These are phyloP conservation scores for Zymoseptoria pseudotritici DNA, from an alignment of 2,329 filamentous ascomycete genomes.

Conservation along the genomic window DNA sequence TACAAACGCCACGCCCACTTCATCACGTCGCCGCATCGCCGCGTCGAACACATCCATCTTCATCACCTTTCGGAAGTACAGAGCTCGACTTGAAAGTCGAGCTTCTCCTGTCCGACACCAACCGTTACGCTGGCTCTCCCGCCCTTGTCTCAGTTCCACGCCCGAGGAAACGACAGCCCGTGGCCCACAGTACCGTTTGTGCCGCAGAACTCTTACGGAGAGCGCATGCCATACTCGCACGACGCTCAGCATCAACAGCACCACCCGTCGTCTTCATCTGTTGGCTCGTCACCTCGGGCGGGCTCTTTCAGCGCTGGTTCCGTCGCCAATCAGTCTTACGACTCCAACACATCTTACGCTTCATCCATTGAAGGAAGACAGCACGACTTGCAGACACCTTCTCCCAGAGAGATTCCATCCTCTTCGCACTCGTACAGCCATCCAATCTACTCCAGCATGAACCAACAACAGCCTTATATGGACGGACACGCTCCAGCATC, in stretches of 20 bases:
- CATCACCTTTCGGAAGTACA: background rate
- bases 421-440: constrained; percentile 10
- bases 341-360: constrained; percentile 50
- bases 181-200: constrained; percentile 61
- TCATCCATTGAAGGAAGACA: constrained; percentile 44
- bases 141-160: constrained; percentile 73
- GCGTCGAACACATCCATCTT: background rate
- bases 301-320: constrained; percentile 61
- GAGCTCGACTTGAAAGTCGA: constrained; percentile 15
- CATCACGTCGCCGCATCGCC: background rate
- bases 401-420: constrained; percentile 48
- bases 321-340: constrained; percentile 35
- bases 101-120: constrained; percentile 8
- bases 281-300: constrained; percentile 66
- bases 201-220: constrained; percentile 61
- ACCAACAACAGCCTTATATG: constrained; percentile 73
- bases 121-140: constrained; percentile 93
- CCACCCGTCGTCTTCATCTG: constrained; percentile 57
- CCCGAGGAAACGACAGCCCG: constrained; percentile 65
- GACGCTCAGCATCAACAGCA: constrained; percentile 38
- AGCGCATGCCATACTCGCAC: constrained; percentile 53
- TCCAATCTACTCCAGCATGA: constrained; percentile 56
- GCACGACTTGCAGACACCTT: constrained; percentile 61
- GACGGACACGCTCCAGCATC: constrained; percentile 60
- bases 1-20: background rate